Evolutionary conservation across 805 yeast genomes (phyloP).

Genomic region (Lipomyces lipofer): DNA sequence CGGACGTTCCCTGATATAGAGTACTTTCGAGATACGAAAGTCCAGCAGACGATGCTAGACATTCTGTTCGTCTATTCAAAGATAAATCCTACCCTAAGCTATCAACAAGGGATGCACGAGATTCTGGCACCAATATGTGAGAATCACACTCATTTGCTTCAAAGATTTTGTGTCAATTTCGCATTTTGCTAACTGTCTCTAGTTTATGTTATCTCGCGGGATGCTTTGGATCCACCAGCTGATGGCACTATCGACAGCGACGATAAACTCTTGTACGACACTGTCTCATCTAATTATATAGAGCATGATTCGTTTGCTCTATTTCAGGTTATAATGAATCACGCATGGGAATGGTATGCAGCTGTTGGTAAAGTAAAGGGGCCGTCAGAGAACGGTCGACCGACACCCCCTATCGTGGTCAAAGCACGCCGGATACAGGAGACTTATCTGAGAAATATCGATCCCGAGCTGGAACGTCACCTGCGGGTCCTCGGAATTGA

Average conservation of each 20-base stretch:
- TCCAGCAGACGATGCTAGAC: slow-evolving; percentile 41
- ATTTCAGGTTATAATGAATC: slow-evolving; percentile 38
- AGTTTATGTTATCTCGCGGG: slow-evolving; percentile 19
- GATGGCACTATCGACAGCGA: slow-evolving; percentile 1
- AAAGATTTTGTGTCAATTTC: not conserved
- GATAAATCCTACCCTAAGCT: slow-evolving; percentile 50
- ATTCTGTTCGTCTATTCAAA: slow-evolving; percentile 51
- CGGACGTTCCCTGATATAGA: slow-evolving; percentile 41
- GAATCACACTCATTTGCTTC: slow-evolving; percentile 10
- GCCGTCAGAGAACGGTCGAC: slow-evolving; percentile 16
- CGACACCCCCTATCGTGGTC: slow-evolving; percentile 36
- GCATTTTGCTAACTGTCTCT: not conserved
- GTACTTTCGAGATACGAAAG: slow-evolving; percentile 35
- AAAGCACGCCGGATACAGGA: slow-evolving; percentile 40
- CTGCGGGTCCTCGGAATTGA: slow-evolving; percentile 36
- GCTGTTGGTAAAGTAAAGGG: slow-evolving; percentile 24
- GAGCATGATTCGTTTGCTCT: slow-evolving; percentile 40
- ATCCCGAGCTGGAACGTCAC: slow-evolving; percentile 36
- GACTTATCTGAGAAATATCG: slow-evolving; percentile 34
- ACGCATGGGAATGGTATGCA: slow-evolving; percentile 39
- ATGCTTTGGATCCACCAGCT: slow-evolving; percentile 4
- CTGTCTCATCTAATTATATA: slow-evolving; percentile 26
- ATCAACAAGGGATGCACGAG: slow-evolving; percentile 59
- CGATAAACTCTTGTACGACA: slow-evolving; percentile 18
- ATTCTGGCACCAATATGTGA: slow-evolving; percentile 49